Conservation (phyloP, 2,329 filamentous ascomycete species). For the Cladosporium sp. region DNA sequence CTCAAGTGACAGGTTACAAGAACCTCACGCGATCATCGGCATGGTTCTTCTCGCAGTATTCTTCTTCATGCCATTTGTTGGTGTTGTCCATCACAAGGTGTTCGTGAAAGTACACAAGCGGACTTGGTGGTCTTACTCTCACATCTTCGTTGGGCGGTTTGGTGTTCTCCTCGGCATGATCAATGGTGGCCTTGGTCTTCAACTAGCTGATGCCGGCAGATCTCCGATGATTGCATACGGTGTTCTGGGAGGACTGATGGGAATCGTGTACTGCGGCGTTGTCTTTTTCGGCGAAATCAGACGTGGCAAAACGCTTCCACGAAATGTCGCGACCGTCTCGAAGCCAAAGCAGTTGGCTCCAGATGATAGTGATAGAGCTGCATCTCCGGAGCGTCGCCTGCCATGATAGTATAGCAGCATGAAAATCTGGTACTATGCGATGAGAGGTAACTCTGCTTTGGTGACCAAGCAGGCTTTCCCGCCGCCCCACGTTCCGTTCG, state of each 20-base stretch:
- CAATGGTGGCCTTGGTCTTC: constrained; percentile 11
- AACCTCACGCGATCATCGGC: constrained; percentile 49
- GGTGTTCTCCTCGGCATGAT: constrained; percentile 10
- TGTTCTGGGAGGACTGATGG: constrained; percentile 19
- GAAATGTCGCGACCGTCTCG: too few species aligned
- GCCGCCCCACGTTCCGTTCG: too few species aligned
- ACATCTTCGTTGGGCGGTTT: constrained; percentile 10
- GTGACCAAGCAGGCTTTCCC: too few species aligned
- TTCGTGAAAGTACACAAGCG: constrained; percentile 1
- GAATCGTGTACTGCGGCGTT: neutral
- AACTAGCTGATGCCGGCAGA: constrained; percentile 11
- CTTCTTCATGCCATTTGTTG: constrained; percentile 50
- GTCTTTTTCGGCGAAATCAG: constrained; percentile 3
- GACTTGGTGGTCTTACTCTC: constrained; percentile 5
- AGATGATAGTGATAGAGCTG: too few species aligned
- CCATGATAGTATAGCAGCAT: too few species aligned
- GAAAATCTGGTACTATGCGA: too few species aligned
- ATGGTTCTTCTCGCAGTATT: constrained; percentile 45
- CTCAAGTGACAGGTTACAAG: constrained; percentile 30
- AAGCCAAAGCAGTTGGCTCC: too few species aligned
- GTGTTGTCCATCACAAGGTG: constrained; percentile 34
- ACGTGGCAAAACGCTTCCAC: neutral
- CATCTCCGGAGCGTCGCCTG: too few species aligned
- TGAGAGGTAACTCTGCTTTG: too few species aligned
- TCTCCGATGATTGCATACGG: constrained; percentile 12